Percentiles rank a stretch among this genome's conserved stretches.
These are phyloP conservation scores for Colletotrichum sp. DNA, from an alignment of 2,329 filamentous ascomycete species.

Conservation along the genomic window DNA sequence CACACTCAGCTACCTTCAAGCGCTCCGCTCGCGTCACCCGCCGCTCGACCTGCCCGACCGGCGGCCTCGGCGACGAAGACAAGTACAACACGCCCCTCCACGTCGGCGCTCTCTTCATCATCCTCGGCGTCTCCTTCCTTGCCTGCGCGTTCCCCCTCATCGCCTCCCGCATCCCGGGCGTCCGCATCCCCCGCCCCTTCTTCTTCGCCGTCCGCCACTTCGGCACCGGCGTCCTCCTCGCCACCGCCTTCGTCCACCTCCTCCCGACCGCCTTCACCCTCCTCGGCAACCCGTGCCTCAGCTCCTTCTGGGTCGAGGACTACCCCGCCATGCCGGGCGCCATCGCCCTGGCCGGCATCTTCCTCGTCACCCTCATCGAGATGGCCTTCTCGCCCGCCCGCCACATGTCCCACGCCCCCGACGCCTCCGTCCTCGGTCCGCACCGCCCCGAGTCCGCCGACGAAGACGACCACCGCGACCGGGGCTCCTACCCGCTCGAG, in stretches of 20 bases:
- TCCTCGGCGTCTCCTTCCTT: conserved; percentile 51
- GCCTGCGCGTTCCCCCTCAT: conserved; percentile 60
- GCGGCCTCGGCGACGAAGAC: conserved; percentile 31
- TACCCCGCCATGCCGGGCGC: conserved; percentile 82
- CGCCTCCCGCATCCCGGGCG: conserved; percentile 52
- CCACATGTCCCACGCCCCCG: conserved; percentile 28
- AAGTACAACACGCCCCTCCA: conserved; percentile 63
- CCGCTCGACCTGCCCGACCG: conserved; percentile 27
- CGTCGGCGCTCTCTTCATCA: conserved; percentile 60
- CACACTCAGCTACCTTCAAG: not conserved
- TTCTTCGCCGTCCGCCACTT: conserved; percentile 70
- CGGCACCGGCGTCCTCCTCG: conserved; percentile 75
- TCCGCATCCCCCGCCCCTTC: conserved; percentile 59
- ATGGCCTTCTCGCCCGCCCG: conserved; percentile 62
- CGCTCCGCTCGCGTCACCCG: not conserved
- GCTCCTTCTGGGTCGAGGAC: conserved; percentile 74
- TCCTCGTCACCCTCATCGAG: conserved; percentile 82
- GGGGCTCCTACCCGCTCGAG: not conserved
- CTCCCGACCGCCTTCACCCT: conserved; percentile 70
- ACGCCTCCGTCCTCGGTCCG: conserved; percentile 26
- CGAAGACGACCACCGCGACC: not conserved
- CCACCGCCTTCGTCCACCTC: conserved; percentile 82
- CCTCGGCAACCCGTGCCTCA: conserved; percentile 70
- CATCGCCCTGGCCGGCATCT: conserved; percentile 78
- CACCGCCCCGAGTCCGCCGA: conserved; percentile 5